These are phyloP conservation scores for Cyphellophora attinorum DNA, from an alignment of 2,329 filamentous ascomycete genomes.

Conservation along the genomic window DNA sequence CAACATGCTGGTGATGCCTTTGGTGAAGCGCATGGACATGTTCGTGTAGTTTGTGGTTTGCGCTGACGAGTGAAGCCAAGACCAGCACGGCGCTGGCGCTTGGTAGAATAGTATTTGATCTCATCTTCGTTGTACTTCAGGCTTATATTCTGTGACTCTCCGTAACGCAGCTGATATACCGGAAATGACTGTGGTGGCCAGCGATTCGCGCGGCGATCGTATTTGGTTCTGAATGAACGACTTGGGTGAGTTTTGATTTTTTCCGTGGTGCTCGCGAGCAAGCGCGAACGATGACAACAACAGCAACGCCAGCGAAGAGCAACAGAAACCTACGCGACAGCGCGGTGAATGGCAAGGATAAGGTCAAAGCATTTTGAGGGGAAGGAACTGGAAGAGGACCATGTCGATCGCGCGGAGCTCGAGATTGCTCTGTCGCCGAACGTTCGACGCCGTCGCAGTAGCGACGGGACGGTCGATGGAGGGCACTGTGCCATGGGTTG, in stretches of 20 bases:
- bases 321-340: constrained; percentile 4
- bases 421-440: background rate
- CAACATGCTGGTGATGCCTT: constrained; percentile 22
- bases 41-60: constrained; percentile 19
- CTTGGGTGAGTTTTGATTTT: constrained; percentile 15
- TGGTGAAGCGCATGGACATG: constrained; percentile 25
- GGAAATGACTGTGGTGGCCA: no score
- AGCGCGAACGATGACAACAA: constrained; percentile 12
- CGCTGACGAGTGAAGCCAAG: constrained; percentile 23
- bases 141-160: constrained; percentile 1
- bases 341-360: background rate
- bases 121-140: constrained; percentile 15
- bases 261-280: constrained; percentile 12
- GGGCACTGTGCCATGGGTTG: no score
- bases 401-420: background rate
- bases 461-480: no score
- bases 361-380: background rate
- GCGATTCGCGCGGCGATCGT: background rate
- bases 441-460: background rate
- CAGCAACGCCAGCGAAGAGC: constrained; percentile 9
- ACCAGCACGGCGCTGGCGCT: constrained; percentile 26
- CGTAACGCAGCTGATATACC: constrained; percentile 4
- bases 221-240: constrained; percentile 13
- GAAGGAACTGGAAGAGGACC: background rate
- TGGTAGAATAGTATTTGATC: constrained; percentile 16